Percentiles rank a stretch among this genome's conserved stretches.
Evolutionary conservation across 2,329 filamentous ascomycete species (phyloP).

Genomic region (Raffaelea ambrosiae): DNA sequence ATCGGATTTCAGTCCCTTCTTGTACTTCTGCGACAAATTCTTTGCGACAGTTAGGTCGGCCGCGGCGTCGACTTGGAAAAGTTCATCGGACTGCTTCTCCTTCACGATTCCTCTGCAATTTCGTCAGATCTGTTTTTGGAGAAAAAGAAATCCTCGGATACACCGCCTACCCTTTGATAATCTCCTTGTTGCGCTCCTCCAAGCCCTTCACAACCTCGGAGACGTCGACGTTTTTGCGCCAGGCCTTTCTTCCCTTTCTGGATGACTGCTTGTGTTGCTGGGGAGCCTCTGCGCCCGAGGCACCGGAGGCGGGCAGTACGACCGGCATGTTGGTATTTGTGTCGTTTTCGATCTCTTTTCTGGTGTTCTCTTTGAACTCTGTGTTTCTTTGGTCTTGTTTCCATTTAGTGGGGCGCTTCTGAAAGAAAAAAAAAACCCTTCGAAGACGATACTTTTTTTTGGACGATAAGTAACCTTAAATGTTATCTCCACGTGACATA

Average conservation of each 20-base stretch:
- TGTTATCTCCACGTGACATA: slow-evolving; percentile 11
- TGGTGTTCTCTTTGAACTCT: neutral
- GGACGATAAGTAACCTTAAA: neutral
- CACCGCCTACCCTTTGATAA: slow-evolving; percentile 68
- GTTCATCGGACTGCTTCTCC: slow-evolving; percentile 72
- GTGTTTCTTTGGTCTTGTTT: too few species aligned
- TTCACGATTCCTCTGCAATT: slow-evolving; percentile 65
- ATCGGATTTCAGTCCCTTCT: slow-evolving; percentile 79
- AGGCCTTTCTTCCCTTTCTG: slow-evolving; percentile 95
- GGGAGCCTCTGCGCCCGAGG: slow-evolving; percentile 48
- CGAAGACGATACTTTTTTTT: neutral
- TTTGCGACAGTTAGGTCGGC: slow-evolving; percentile 60
- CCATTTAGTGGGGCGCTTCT: slow-evolving; percentile 4
- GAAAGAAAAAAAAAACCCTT: too few species aligned
- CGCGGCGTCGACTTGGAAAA: slow-evolving; percentile 74
- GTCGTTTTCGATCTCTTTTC: neutral
- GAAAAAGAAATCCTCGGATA: slow-evolving; percentile 1
- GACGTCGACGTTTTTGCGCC: slow-evolving; percentile 96
- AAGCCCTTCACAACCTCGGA: slow-evolving; percentile 78
- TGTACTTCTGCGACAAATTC: slow-evolving; percentile 46
- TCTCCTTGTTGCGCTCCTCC: slow-evolving; percentile 75
- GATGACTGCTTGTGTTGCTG: slow-evolving; percentile 82
- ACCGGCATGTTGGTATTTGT: slow-evolving; percentile 37
- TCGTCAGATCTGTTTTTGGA: neutral
- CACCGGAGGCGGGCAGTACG: slow-evolving; percentile 35